Conservation (phyloP, 805 yeast species). For the Lipomyces sp. region DNA sequence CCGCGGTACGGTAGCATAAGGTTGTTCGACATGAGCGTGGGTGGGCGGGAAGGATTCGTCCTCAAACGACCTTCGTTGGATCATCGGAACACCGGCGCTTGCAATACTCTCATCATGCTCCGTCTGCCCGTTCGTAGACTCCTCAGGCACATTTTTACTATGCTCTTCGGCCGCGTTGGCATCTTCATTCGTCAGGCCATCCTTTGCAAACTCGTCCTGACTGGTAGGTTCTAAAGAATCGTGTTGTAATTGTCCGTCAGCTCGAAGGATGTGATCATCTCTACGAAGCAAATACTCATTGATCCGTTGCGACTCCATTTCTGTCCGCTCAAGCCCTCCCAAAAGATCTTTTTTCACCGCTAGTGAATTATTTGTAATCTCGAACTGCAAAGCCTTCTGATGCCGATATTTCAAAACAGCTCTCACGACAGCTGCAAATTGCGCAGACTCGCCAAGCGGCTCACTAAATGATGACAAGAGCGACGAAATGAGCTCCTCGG, state of each 20-base stretch:
- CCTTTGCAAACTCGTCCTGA: slow-evolving; percentile 14
- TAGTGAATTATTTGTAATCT: slow-evolving; percentile 50
- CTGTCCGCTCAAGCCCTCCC: slow-evolving; percentile 50
- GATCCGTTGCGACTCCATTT: slow-evolving; percentile 53
- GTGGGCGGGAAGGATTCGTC: slow-evolving; percentile 39
- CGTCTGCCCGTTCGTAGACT: background rate
- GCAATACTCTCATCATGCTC: slow-evolving; percentile 9
- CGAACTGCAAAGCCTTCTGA: slow-evolving; percentile 60
- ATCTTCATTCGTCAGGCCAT: slow-evolving; percentile 16
- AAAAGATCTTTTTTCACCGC: slow-evolving; percentile 46
- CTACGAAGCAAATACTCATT: slow-evolving; percentile 39
- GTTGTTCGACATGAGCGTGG: slow-evolving; percentile 30
- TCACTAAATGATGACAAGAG: slow-evolving; percentile 66
- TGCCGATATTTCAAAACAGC: slow-evolving; percentile 65
- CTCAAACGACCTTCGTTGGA: slow-evolving; percentile 13
- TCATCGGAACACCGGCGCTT: background rate
- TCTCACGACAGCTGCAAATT: slow-evolving; percentile 61
- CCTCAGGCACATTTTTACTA: slow-evolving; percentile 2
- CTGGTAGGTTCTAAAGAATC: slow-evolving; percentile 13
- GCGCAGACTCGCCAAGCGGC: slow-evolving; percentile 73
- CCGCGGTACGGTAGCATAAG: slow-evolving; percentile 26
- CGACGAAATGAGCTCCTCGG: slow-evolving; percentile 57
- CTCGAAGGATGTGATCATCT: slow-evolving; percentile 12
- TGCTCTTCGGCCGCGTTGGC: slow-evolving; percentile 20
- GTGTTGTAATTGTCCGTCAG: slow-evolving; percentile 1